These are phyloP conservation scores for Opeltia flavorubescens DNA, from an alignment of 495 filamentous ascomycete species.

Conservation along the genomic window DNA sequence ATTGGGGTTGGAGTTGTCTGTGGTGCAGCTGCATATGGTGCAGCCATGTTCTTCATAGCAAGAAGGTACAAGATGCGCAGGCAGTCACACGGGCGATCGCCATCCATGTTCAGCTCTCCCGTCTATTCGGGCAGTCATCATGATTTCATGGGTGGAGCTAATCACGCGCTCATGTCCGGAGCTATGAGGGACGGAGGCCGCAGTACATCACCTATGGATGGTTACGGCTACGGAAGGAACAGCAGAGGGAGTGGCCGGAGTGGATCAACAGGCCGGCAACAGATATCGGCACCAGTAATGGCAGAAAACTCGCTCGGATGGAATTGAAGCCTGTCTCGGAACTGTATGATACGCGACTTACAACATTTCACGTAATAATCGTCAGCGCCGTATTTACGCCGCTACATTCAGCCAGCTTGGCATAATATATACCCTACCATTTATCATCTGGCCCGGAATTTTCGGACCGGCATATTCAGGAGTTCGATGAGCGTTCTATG, in stretches of 20 bases:
- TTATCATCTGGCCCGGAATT: background rate
- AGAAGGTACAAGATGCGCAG: constrained; percentile 83
- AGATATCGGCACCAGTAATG: constrained; percentile 77
- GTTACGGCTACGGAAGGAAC: constrained; percentile 18
- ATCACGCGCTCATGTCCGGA: constrained; percentile 34
- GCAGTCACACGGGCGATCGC: constrained; percentile 63
- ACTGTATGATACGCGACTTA: constrained; percentile 5
- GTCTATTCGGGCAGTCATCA: constrained; percentile 41
- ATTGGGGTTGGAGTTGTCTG: constrained; percentile 66
- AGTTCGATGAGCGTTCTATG: too few species aligned
- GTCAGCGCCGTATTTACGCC: background rate
- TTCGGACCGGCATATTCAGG: background rate
- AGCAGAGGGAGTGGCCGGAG: constrained; percentile 54
- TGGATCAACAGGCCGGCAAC: constrained; percentile 53
- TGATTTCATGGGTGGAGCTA: constrained; percentile 16
- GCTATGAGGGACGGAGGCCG: constrained; percentile 31
- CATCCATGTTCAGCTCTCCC: constrained; percentile 42
- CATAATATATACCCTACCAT: background rate
- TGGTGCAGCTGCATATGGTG: constrained; percentile 83
- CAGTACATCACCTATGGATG: constrained; percentile 4
- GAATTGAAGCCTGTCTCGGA: constrained; percentile 45
- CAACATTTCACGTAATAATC: background rate
- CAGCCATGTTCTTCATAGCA: constrained; percentile 96
- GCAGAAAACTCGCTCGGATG: constrained; percentile 96
- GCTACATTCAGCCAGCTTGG: background rate